Evolutionary conservation across 2,329 filamentous ascomycete genomes (phyloP), one percentile per base, ranked within the genome.

Genomic region (Talaromyces pinophilus): DNA sequence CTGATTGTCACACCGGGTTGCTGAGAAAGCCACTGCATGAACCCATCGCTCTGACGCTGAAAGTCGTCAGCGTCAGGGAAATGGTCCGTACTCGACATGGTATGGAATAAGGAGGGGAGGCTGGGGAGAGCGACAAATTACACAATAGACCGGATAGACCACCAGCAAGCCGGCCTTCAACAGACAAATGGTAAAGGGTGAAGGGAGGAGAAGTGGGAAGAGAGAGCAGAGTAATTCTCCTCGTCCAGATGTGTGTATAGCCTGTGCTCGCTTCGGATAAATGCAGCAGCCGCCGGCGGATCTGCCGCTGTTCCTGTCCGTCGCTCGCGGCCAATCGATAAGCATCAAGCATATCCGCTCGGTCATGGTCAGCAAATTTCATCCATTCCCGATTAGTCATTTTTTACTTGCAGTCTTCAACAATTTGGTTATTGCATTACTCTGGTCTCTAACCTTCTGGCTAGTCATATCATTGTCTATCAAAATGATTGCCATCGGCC

Each of bases 401-500:
- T 25, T 25, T 25, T 25, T 25, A 25, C 25, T 25, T 25, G 25
- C 25, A 25, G 17, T 30, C 46, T 17, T 50, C 22, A 44, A 30
- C 54, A 59, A 4, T 42, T 25, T 25, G 25, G 25, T 25, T 25
- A 25, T 25, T 25, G 25, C 25, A 25, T 25, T 25, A 25, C 25
- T 25, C 25, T 25, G 4, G 25, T 3, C 25, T 25, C 25, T 25
- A 25, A 25, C 25, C 4, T 25, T 25, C 25, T 25, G 25, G 25
- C 25, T 25, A 25, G 3, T 25, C 25, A 25, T 25, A 25, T 25
- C 25, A 25, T 25, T 25, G 25, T 25, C 25, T 25, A 25, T 25
- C 25, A 33, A 33, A 28, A 88, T 88, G 83, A 89, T 91, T 71
- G 86, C 88, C 35, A 85, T 92, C 73, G 90, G 90, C 25, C 85